Percentiles rank a stretch among this genome's conserved stretches.
Evolutionary conservation across 2,329 filamentous ascomycete genomes (phyloP).

Genomic region (Torrubiellomyces zombiae): DNA sequence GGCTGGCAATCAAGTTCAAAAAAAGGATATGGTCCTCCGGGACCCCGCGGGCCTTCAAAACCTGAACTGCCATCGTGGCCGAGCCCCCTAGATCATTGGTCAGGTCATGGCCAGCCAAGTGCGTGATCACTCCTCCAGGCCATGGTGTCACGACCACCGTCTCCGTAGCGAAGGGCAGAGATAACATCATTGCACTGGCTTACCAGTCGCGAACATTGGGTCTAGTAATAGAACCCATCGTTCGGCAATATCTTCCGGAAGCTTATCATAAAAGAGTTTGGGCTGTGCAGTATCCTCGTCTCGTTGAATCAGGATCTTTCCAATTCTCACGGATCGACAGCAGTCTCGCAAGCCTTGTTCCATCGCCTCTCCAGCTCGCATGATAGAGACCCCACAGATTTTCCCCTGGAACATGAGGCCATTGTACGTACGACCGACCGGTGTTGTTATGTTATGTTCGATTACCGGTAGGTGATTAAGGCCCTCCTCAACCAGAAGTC

Average conservation of each 20-base stretch:
- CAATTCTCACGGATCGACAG: slow-evolving; percentile 92
- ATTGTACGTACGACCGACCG: slow-evolving; percentile 72
- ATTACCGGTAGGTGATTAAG: slow-evolving; percentile 91
- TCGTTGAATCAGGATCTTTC: slow-evolving; percentile 94
- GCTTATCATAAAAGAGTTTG: slow-evolving; percentile 93
- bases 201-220: slow-evolving; percentile 98
- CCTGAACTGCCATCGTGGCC: slow-evolving; percentile 91
- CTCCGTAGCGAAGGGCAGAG: too few species aligned
- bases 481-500: slow-evolving; percentile 88
- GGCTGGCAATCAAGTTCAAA: slow-evolving; percentile 93
- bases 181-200: too few species aligned
- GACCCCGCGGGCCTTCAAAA: slow-evolving; percentile 76
- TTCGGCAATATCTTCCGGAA: slow-evolving; percentile 81
- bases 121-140: too few species aligned
- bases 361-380: slow-evolving; percentile 97
- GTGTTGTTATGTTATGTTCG: slow-evolving; percentile 76
- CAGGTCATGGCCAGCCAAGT: neutral
- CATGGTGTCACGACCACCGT: too few species aligned
- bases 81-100: slow-evolving; percentile 51
- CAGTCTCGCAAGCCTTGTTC: slow-evolving; percentile 93
- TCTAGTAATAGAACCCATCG: slow-evolving; percentile 89
- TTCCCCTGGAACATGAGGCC: slow-evolving; percentile 94
- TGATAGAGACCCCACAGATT: slow-evolving; percentile 96
- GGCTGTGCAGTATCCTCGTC: slow-evolving; percentile 90
- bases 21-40: slow-evolving; percentile 92